phyloP scores from a whole-genome alignment of 75 land plant genomes.

The Picea sitchensis region DNA sequence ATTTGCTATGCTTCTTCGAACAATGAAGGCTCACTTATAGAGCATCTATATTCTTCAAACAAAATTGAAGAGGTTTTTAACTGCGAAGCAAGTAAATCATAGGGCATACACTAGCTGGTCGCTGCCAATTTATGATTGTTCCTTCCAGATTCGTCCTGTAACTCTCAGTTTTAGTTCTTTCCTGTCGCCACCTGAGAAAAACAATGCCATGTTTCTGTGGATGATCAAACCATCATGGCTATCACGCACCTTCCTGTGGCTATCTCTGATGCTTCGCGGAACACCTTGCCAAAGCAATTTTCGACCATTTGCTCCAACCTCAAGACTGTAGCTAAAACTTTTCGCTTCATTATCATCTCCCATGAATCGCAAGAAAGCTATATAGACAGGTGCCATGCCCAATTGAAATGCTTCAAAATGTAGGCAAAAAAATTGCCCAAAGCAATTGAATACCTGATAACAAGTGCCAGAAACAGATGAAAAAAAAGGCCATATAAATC shows the following conservation, averaged over 20 bases:
- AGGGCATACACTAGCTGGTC: too few species aligned
- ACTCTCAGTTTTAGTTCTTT: constrained; percentile 49
- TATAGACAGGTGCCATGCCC: constrained; percentile 46
- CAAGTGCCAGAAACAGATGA: too few species aligned
- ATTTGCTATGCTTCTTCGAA: too few species aligned
- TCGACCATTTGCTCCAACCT: constrained; percentile 46
- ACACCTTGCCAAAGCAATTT: constrained; percentile 47
- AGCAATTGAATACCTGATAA: constrained; percentile 61
- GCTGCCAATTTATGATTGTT: constrained; percentile 19
- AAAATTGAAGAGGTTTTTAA: too few species aligned
- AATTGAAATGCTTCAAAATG: constrained; percentile 67
- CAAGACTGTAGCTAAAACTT: constrained; percentile 41
- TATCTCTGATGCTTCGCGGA: constrained; percentile 40
- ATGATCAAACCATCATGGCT: constrained; percentile 50
- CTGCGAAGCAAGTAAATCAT: too few species aligned
- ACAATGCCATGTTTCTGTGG: constrained; percentile 50
- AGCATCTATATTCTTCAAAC: too few species aligned
- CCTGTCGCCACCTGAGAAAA: constrained; percentile 49
- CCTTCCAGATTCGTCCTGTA: constrained; percentile 56
- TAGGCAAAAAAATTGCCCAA: constrained; percentile 62
- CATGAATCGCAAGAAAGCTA: constrained; percentile 40
- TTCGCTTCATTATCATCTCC: constrained; percentile 21
- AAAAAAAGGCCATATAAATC: too few species aligned
- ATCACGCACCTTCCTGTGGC: constrained; percentile 45
- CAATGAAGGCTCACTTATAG: too few species aligned